Conservation (phyloP, 2,329 filamentous ascomycete species). For the Bisporella sp. region DNA sequence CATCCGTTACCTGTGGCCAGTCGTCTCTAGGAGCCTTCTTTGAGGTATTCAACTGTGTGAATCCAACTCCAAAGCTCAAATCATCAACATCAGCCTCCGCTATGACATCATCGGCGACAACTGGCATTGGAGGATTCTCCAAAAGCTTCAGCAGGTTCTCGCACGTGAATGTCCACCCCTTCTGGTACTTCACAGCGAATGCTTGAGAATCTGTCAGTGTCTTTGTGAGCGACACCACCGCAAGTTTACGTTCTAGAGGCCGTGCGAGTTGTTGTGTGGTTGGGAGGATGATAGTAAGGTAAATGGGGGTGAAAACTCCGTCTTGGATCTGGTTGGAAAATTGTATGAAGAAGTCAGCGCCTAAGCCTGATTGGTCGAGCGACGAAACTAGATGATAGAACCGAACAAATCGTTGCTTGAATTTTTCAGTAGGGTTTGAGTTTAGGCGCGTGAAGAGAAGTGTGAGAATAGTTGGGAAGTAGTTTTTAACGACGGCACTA, state of each 20-base stretch:
- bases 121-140: conserved; percentile 70
- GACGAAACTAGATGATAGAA: conserved; percentile 93
- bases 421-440: conserved; percentile 64
- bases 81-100: conserved; percentile 91
- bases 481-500: conserved; percentile 54
- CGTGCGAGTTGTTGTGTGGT: conserved; percentile 83
- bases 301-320: conserved; percentile 76
- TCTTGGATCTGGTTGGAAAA: conserved; percentile 77
- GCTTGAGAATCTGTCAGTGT: conserved; percentile 79
- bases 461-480: conserved; percentile 57
- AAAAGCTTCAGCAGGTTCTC: conserved; percentile 84
- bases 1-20: conserved; percentile 77
- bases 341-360: conserved; percentile 84
- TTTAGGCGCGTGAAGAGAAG: conserved; percentile 67
- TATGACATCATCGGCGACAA: conserved; percentile 67
- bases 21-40: conserved; percentile 68
- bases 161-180: conserved; percentile 88
- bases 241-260: conserved; percentile 86
- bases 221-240: conserved; percentile 89
- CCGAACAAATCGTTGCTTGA: conserved; percentile 80
- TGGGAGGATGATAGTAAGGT: conserved; percentile 78
- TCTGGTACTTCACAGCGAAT: conserved; percentile 75
- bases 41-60: conserved; percentile 89
- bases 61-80: conserved; percentile 88
- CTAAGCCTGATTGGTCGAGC: conserved; percentile 63